Evolutionary conservation across 108 stramenopile genomes (phyloP).

Genomic region (Licmophora abbreviata): DNA sequence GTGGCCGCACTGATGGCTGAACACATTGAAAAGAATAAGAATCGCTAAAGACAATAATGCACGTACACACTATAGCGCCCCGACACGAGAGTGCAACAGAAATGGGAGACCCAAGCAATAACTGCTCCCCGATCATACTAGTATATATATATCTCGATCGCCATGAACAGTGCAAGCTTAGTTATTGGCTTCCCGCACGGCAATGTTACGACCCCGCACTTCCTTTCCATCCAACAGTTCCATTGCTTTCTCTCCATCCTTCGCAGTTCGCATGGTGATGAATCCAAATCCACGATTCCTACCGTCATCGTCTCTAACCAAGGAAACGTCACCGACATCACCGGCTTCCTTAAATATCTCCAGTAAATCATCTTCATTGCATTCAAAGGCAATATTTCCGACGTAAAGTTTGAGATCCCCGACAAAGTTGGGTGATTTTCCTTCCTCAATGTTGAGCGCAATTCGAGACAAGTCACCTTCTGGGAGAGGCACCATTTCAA

Average conservation of each 20-base stretch:
- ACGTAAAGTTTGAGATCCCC: constrained; percentile 62
- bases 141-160: too few relatives aligned
- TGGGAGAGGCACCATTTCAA: constrained; percentile 43
- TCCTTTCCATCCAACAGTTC: constrained; percentile 46
- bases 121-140: too few relatives aligned
- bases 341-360: constrained; percentile 27
- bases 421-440: constrained; percentile 33
- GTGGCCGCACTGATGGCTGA: too few relatives aligned
- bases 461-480: constrained; percentile 55
- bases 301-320: constrained; percentile 64
- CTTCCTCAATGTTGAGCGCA: constrained; percentile 41
- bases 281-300: constrained; percentile 84
- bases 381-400: constrained; percentile 50
- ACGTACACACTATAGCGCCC: too few relatives aligned
- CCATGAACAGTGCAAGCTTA: too few relatives aligned
- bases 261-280: constrained; percentile 65
- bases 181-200: constrained; percentile 57
- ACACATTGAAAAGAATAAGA: too few relatives aligned
- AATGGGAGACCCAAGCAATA: too few relatives aligned
- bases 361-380: constrained; percentile 30
- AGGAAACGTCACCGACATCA: constrained; percentile 34
- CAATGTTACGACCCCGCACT: constrained; percentile 53
- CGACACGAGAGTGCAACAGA: too few relatives aligned
- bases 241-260: constrained; percentile 47
- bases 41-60: too few relatives aligned